Evolutionary conservation across 202 grass and related monocot genomes (phyloP).

Genomic region (Zoysia matrella): DNA sequence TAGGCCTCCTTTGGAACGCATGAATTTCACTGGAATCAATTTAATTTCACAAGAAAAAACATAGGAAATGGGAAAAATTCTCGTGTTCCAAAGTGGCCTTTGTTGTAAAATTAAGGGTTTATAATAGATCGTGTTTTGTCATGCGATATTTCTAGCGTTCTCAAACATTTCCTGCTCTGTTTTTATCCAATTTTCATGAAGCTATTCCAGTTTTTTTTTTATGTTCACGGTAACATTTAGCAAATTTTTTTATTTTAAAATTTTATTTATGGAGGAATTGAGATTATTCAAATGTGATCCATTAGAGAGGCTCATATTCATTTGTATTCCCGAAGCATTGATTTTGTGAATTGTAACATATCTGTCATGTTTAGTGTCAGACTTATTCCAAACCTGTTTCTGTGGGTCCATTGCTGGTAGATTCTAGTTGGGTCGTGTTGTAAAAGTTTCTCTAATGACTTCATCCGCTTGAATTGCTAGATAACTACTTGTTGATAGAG

Average conservation of each 20-base stretch:
- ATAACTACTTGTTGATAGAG: constrained; percentile 9
- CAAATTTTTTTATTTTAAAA: constrained; percentile 6
- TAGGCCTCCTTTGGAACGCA: background rate
- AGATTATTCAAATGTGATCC: background rate
- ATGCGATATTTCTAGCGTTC: background rate
- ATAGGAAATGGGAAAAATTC: no score
- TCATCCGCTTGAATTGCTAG: constrained; percentile 4
- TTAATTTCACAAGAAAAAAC: no score
- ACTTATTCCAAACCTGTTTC: constrained; percentile 13
- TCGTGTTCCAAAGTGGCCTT: no score
- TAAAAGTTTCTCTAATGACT: background rate
- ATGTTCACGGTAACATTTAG: background rate
- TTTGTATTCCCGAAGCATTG: background rate
- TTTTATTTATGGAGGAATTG: background rate
- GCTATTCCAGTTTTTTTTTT: constrained; percentile 11
- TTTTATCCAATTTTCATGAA: background rate
- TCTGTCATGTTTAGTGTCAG: constrained; percentile 24
- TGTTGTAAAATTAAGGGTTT: background rate
- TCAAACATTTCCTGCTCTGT: background rate
- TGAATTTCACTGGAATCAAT: no score
- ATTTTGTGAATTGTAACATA: constrained; percentile 19
- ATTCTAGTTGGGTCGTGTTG: background rate
- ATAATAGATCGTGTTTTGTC: background rate
- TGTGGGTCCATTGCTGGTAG: background rate
- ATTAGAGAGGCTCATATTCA: background rate